Base-by-base conservation (phyloP, 225 moss, liverwort and hornwort species). In the Physcomitrium patens region DNA sequence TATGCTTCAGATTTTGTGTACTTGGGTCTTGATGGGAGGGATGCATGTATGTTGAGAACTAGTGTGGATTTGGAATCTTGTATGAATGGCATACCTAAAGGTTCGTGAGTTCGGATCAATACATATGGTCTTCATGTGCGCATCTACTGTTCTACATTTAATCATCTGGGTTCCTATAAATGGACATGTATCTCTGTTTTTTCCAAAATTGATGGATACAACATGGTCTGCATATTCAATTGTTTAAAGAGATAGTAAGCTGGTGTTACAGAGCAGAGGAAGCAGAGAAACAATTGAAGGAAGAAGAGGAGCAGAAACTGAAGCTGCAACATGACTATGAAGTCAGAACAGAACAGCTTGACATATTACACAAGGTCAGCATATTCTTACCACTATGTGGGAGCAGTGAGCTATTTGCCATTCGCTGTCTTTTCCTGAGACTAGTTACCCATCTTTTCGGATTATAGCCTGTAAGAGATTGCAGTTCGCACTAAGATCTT, bases 181-280 rank as follows among this genome's bases (percentile, higher is more conserved):
- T 51, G 51, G 48, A 13, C 48, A 13, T 15, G 48, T 15, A 12
- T 49, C 48, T 49, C 15, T 49, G 48, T 71, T 48, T n/a, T n/a
- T 69, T 15, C 24, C 24, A 0, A 47, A 60, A 26, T 26, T 65
- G 67, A 72, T 76, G 60, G 45, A 47, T 22, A 27, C 46, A 52
- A 52, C 28, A 48, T 37, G 54, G 28, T 72, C 50, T 65, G 49
- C 37, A 8, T 8, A 27, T 58, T 64, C 48, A 74, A 42, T 64
- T 60, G 59, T n/a, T 45, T 7, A 28, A 58, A 69, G 63, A 78
- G 23, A 49, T 71, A 16, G 18, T 70, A 41, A 3, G 60, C 27
- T 73, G 74, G 22, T 59, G 49, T 71, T 79, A 26, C 89, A 96
- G 96, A 68, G 60, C 83, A 48, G 82, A 82, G 73, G 83, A 92